Percentiles rank a stretch among this genome's conserved stretches.
These are phyloP conservation scores for Pisolithus orientalis DNA, from an alignment of 768 basidiomycete genomes.

Conservation along the genomic window DNA sequence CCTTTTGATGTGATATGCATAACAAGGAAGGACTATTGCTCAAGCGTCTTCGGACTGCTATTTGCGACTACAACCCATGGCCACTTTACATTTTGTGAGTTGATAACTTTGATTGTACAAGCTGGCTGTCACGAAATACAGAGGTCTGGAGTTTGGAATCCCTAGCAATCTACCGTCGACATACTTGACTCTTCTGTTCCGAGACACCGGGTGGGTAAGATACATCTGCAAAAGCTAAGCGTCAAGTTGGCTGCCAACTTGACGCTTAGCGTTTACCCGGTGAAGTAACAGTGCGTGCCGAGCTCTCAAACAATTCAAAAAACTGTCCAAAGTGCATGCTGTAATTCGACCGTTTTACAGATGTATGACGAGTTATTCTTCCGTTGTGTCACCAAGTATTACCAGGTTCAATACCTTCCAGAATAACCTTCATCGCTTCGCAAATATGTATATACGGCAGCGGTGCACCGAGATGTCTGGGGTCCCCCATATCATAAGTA, in stretches of 20 bases:
- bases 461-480: constrained; percentile 51
- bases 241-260: too few species aligned
- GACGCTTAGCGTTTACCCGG: too few species aligned
- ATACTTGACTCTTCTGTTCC: constrained; percentile 56
- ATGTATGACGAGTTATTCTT: not conserved
- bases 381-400: not conserved
- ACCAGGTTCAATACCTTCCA: constrained; percentile 51
- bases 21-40: constrained; percentile 55
- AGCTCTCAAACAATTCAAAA: too few species aligned
- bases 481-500: not conserved
- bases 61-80: constrained; percentile 62
- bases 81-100: constrained; percentile 51
- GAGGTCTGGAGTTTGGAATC: constrained; percentile 49
- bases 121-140: constrained; percentile 9
- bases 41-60: constrained; percentile 44
- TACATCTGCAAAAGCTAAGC: too few species aligned
- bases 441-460: constrained; percentile 48
- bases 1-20: constrained; percentile 54
- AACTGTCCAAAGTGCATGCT: too few species aligned
- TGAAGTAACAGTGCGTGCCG: too few species aligned
- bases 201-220: constrained; percentile 38
- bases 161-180: constrained; percentile 40
- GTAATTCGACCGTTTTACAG: too few species aligned
- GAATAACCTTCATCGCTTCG: constrained; percentile 46
- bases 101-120: not conserved